Evolutionary conservation across 1,284 basidiomycete genomes (phyloP), one percentile per base, ranked within the genome.

Genomic region (Hemileia vastatrix): DNA sequence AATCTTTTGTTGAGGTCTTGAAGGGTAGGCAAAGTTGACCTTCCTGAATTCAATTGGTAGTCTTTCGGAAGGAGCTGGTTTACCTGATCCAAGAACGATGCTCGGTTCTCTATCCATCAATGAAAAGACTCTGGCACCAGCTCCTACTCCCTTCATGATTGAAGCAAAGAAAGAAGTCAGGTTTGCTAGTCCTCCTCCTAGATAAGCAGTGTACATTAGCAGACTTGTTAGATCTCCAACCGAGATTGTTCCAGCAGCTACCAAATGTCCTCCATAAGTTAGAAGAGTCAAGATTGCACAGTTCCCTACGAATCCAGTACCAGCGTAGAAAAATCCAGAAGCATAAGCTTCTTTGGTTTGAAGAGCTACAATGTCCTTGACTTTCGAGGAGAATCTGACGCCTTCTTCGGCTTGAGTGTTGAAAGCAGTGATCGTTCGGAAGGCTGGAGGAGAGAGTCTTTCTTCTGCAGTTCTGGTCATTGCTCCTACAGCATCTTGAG

Each of bases 201-300:
- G 63, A 61, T 75, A 75, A 19, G 73, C 73, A 18, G 73, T 74
- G 65, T 74, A 75, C 72, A 75, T 74, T 40, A 75, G 68, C 61
- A 75, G 50, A 19, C 65, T 67, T 6, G 73, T 75, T 18, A 43
- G 31, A 31, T 15, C 19, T 24, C 23, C 48, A 50, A 24, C 21
- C 19, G 68, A 69, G 65, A 75, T 70, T 64, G 68, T 67, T 11
- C 70, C 73, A 9, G 66, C 50, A 45, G 69, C 68, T 9, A 74
- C 73, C 24, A 75, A 68, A 48, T 72, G 70, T 9, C 73, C 73
- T 36, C 73, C 73, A 59, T 74, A 74, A 15, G 73, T 74, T 45
- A 75, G 68, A 45, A 75, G 67, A 33, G 72, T 73, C 24, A 75
- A 56, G 61, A 75, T 74, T 27, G 73, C 70, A 51, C 73, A 73